Evolutionary conservation across 129 eudicot species (phyloP).

Genomic region (Tanacetum coccineum): DNA sequence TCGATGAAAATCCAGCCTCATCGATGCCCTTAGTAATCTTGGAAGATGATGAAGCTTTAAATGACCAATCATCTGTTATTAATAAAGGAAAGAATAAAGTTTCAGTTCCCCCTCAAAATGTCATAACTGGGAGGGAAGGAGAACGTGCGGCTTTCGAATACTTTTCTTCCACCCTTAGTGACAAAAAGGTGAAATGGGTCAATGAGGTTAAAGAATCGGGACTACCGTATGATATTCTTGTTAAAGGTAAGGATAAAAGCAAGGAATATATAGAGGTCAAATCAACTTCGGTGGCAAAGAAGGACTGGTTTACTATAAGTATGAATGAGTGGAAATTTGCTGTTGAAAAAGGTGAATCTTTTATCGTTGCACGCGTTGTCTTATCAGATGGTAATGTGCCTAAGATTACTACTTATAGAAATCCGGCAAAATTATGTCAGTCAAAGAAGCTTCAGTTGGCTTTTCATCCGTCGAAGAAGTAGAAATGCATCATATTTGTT

Average conservation of each 20-base stretch:
- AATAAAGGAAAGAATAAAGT: neutral
- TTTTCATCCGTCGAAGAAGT: no score
- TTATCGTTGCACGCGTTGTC: slow-evolving; percentile 60
- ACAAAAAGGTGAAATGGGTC: slow-evolving; percentile 50
- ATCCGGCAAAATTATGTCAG: slow-evolving; percentile 52
- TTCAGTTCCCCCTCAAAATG: slow-evolving; percentile 20
- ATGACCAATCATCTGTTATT: neutral
- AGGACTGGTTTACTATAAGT: slow-evolving; percentile 57
- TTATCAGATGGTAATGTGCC: slow-evolving; percentile 39
- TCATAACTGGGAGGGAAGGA: slow-evolving; percentile 53
- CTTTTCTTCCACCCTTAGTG: slow-evolving; percentile 27
- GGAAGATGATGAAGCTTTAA: neutral
- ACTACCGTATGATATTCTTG: slow-evolving; percentile 58
- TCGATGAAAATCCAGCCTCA: neutral
- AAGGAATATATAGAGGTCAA: slow-evolving; percentile 71
- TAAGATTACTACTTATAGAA: slow-evolving; percentile 40
- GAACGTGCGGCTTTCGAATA: slow-evolving; percentile 56
- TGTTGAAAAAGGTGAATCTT: slow-evolving; percentile 55
- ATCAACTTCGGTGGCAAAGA: slow-evolving; percentile 43
- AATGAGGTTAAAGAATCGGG: slow-evolving; percentile 64
- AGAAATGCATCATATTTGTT: no score
- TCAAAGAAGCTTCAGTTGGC: slow-evolving; percentile 31
- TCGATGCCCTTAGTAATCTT: neutral
- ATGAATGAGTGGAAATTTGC: slow-evolving; percentile 72
- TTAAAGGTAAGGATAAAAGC: slow-evolving; percentile 33